Evolutionary conservation across 768 basidiomycete genomes (phyloP).

Genomic region (Megacollybia marginata): DNA sequence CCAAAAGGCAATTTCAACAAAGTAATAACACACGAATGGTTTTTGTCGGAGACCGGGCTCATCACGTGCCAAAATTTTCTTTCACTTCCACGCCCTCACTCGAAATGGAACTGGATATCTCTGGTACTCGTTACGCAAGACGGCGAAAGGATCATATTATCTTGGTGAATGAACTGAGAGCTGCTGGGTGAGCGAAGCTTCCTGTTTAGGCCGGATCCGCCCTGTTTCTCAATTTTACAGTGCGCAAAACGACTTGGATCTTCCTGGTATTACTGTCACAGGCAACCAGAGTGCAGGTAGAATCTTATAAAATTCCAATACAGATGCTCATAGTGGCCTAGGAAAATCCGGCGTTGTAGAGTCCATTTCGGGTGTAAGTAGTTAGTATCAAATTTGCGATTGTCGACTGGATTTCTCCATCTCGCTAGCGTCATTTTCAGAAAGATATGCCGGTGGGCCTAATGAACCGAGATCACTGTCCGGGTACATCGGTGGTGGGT

Average conservation of each 20-base stretch:
- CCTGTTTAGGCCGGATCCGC: background rate
- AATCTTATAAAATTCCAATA: background rate
- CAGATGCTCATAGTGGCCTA: background rate
- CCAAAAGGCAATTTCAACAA: too few species aligned
- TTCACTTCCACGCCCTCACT: too few species aligned
- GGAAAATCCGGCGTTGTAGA: constrained; percentile 41
- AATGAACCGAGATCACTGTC: too few species aligned
- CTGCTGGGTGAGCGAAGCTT: background rate
- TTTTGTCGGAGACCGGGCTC: too few species aligned
- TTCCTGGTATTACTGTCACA: constrained; percentile 43
- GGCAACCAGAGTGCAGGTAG: constrained; percentile 45
- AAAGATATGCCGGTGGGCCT: too few species aligned
- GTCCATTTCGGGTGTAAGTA: constrained; percentile 37
- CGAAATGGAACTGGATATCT: background rate
- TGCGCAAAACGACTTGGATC: constrained; percentile 36
- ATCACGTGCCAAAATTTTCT: too few species aligned
- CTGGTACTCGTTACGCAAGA: background rate
- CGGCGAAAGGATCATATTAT: background rate
- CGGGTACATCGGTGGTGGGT: too few species aligned
- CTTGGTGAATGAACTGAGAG: background rate
- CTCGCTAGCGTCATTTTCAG: too few species aligned
- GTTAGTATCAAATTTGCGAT: too few species aligned
- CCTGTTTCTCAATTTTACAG: constrained; percentile 12
- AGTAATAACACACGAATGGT: too few species aligned
- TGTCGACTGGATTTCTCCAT: too few species aligned